phyloP scores from a whole-genome alignment of 495 filamentous ascomycete genomes.

The Cercophora sp. region DNA sequence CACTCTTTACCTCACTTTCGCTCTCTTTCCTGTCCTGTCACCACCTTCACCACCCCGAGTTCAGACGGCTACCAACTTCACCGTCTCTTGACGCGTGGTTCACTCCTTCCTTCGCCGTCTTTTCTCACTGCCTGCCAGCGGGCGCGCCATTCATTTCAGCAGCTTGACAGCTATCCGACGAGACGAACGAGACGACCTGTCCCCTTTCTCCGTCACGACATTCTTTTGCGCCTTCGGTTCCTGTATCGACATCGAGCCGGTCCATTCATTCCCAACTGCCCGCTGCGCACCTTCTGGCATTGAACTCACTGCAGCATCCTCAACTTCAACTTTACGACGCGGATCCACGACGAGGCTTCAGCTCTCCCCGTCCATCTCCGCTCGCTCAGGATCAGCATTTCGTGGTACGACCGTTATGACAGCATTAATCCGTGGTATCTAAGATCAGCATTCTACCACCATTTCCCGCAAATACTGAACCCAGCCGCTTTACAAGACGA shows the following conservation, averaged over 20 bases:
- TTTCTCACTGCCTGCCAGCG: slow-evolving; percentile 40
- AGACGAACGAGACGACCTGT: slow-evolving; percentile 11
- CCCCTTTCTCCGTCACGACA: slow-evolving; percentile 23
- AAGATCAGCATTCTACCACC: slow-evolving; percentile 14
- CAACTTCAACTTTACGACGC: too few relatives aligned
- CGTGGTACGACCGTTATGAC: slow-evolving; percentile 31
- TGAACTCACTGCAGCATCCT: too few relatives aligned
- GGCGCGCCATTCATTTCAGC: slow-evolving; percentile 45
- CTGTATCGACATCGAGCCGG: slow-evolving; percentile 9
- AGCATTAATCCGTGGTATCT: slow-evolving; percentile 13
- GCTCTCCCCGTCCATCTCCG: neutral
- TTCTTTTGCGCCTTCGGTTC: slow-evolving; percentile 19
- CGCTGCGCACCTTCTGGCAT: neutral
- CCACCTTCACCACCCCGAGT: slow-evolving; percentile 7
- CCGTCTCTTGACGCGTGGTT: slow-evolving; percentile 33
- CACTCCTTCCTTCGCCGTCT: slow-evolving; percentile 32
- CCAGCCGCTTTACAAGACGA: slow-evolving; percentile 3
- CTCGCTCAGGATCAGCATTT: slow-evolving; percentile 10
- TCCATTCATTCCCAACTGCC: slow-evolving; percentile 10
- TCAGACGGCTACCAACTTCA: slow-evolving; percentile 29
- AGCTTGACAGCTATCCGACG: slow-evolving; percentile 8
- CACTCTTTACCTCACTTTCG: slow-evolving; percentile 7
- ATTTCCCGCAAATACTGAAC: slow-evolving; percentile 11
- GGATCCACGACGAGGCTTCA: neutral
- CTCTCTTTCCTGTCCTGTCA: slow-evolving; percentile 8